These are phyloP conservation scores for Talaromyces wortmannii DNA, from an alignment of 495 filamentous ascomycete genomes.

Conservation along the genomic window DNA sequence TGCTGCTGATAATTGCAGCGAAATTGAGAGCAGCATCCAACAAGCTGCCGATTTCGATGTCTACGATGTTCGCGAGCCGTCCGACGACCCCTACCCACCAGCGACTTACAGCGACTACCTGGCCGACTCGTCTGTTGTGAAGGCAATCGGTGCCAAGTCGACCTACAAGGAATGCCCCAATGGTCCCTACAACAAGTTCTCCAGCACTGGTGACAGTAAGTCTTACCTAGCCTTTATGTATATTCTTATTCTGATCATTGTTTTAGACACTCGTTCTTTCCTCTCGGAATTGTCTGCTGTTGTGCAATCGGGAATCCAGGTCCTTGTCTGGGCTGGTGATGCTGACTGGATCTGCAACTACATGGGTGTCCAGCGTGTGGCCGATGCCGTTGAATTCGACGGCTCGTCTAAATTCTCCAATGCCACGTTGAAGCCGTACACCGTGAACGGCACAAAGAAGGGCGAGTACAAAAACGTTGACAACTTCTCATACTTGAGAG, in stretches of 20 bases:
- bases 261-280: slow-evolving; percentile 36
- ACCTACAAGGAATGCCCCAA: slow-evolving; percentile 40
- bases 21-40: slow-evolving; percentile 34
- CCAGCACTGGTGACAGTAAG: slow-evolving; percentile 39
- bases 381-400: slow-evolving; percentile 32
- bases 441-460: slow-evolving; percentile 33
- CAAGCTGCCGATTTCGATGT: slow-evolving; percentile 32
- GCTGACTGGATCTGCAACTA: slow-evolving; percentile 54
- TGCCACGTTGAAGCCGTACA: slow-evolving; percentile 33
- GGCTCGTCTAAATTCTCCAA: slow-evolving; percentile 29
- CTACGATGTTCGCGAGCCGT: slow-evolving; percentile 42
- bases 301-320: slow-evolving; percentile 38
- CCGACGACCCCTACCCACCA: slow-evolving; percentile 40
- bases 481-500: slow-evolving; percentile 43
- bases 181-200: slow-evolving; percentile 31
- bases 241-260: not conserved
- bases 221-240: not conserved
- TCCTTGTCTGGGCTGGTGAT: slow-evolving; percentile 50
- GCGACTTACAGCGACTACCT: slow-evolving; percentile 40
- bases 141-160: slow-evolving; percentile 42
- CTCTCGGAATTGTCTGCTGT: slow-evolving; percentile 42
- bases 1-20: slow-evolving; percentile 36
- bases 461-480: slow-evolving; percentile 45
- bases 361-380: slow-evolving; percentile 35
- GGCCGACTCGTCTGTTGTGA: slow-evolving; percentile 25